Base-by-base conservation (phyloP, 495 filamentous ascomycete species). In the Trypethelium eluteriae region DNA sequence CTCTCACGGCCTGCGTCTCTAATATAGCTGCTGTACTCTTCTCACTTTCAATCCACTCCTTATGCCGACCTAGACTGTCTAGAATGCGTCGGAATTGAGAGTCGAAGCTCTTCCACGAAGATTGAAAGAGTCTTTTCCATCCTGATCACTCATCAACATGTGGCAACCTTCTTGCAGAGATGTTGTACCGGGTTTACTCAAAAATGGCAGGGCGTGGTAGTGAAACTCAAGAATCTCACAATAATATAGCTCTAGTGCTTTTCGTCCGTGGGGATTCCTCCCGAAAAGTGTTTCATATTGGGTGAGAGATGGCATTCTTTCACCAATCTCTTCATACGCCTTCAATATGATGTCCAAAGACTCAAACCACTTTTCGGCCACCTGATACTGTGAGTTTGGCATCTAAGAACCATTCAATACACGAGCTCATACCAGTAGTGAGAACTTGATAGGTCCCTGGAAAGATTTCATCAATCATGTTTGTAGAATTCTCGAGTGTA, bases 31-130 rank as follows among this genome's bases (percentile, higher is more conserved):
- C 53, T 1, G 32, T 34, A 34, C 18, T 9, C 53, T 34, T 36
- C 53, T 59, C 18, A 0, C 6, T 59, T 14, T 59, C 53, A 34
- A 59, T 36, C 53, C 18, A 36, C 32, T 35, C 32, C 53, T 59
- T 59, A 59, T 59, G 53, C 0, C 53, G 53, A 35, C 32, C 18
- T 59, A 36, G 14, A 14, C 32, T 59, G 7, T 36, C 32, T 2
- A 59, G 53, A 1, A 59, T 59, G 25, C 32, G 18, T 2, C 18
- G 25, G 14, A 35, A 59, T 14, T 36, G 18, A 1, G 53, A 1
- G 32, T 59, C 32, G 53, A 59, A 59, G 1, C 18, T 59, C 53
- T 59, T 59, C 53, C 53, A 59, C 53, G 53, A 35, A 36, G 53
- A 34, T 59, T 18, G 53, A 18, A 59, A 59, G 18, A 59, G 2